Evolutionary conservation across 352 stramenopile genomes (phyloP).

Genomic region (Pythium brassicae): DNA sequence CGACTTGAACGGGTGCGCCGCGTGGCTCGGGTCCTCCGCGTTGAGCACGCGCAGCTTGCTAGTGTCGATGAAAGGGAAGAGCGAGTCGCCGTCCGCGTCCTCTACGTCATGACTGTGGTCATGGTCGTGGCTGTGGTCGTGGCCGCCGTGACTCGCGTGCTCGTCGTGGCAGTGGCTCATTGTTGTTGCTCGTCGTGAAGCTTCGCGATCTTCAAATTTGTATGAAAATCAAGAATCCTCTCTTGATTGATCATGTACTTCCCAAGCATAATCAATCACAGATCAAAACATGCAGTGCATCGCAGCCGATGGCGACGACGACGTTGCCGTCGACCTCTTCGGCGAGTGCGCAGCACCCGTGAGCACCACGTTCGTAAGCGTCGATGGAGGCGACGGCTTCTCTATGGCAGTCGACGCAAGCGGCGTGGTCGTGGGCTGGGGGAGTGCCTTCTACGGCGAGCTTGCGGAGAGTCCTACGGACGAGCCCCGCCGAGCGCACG

Average conservation of each 20-base stretch:
- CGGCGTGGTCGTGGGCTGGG: slow-evolving; percentile 53
- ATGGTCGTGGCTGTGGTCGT: slow-evolving; percentile 54
- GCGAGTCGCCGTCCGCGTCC: slow-evolving; percentile 68
- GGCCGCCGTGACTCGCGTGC: slow-evolving; percentile 36
- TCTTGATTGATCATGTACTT: too few species aligned
- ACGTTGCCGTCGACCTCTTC: slow-evolving; percentile 20
- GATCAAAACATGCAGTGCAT: slow-evolving; percentile 15
- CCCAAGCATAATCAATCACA: not conserved
- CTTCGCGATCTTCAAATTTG: slow-evolving; percentile 1
- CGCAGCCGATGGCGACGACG: not conserved
- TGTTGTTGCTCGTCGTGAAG: not conserved
- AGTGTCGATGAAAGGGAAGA: slow-evolving; percentile 84
- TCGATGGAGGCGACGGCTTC: slow-evolving; percentile 56
- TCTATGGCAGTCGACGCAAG: slow-evolving; percentile 28
- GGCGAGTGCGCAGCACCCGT: slow-evolving; percentile 22
- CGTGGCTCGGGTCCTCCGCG: slow-evolving; percentile 50
- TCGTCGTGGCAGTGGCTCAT: slow-evolving; percentile 72
- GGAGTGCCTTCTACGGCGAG: slow-evolving; percentile 63
- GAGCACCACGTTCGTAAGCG: slow-evolving; percentile 11
- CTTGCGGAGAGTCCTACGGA: slow-evolving; percentile 11
- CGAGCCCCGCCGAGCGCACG: not conserved
- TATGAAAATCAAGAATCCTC: too few species aligned
- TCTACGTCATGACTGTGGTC: slow-evolving; percentile 64
- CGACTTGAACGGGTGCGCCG: slow-evolving; percentile 77
- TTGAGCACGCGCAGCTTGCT: slow-evolving; percentile 85